Evolutionary conservation across 768 basidiomycete genomes (phyloP).

Genomic region (Collybia nuda): DNA sequence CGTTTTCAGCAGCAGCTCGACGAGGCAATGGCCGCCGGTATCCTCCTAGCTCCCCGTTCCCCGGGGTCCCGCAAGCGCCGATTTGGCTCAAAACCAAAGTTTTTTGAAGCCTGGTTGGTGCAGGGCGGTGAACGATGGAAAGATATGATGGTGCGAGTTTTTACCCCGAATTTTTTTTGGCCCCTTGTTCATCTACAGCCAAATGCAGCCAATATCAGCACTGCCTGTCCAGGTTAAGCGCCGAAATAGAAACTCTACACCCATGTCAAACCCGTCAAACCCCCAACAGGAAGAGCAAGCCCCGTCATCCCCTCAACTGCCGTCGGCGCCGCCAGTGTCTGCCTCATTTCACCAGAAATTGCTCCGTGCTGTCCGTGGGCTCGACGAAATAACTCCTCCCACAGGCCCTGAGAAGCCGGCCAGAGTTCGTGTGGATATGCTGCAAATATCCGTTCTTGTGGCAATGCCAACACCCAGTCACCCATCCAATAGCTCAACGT

Average conservation of each 20-base stretch:
- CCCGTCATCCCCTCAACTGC: conserved; percentile 9
- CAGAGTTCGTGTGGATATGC: conserved; percentile 28
- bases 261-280: conserved; percentile 12
- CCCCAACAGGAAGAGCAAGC: conserved; percentile 2
- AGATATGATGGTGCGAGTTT: conserved; percentile 43
- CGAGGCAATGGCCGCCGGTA: conserved; percentile 51
- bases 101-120: conserved; percentile 46
- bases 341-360: conserved; percentile 1
- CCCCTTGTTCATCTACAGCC: conserved; percentile 6
- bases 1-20: conserved; percentile 54
- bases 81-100: conserved; percentile 48
- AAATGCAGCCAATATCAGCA: conserved; percentile 35
- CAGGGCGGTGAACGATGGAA: conserved; percentile 39
- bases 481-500: conserved; percentile 16
- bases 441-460: conserved; percentile 57
- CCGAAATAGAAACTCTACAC: conserved; percentile 21
- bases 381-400: conserved; percentile 7
- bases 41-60: conserved; percentile 39
- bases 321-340: conserved; percentile 3
- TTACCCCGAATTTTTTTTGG: conserved; percentile 6
- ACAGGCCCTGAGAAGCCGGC: conserved; percentile 1
- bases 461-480: conserved; percentile 49
- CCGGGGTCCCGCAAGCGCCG: conserved; percentile 38
- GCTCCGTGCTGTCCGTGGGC: conserved; percentile 3
- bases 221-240: conserved; percentile 33